A percentile compares a stretch with the other conserved stretches of the same genome.
These are phyloP conservation scores for Backusella morwellensis DNA, from an alignment of 192 early-diverging fungal genomes.

Conservation along the genomic window DNA sequence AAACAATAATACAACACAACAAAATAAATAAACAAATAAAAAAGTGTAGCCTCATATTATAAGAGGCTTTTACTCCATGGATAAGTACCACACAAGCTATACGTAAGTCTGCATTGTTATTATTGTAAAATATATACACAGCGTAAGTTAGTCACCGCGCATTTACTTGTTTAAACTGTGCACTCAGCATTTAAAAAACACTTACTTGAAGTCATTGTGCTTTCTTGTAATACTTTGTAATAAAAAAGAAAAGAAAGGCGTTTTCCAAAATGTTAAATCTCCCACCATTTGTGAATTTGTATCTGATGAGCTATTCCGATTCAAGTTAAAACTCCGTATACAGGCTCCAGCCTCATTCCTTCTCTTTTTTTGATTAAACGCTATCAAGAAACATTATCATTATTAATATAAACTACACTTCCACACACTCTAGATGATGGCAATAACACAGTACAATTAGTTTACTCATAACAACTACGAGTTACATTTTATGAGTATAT, in stretches of 20 bases:
- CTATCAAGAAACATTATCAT: background rate
- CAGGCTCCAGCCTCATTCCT: background rate
- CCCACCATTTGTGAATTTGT: background rate
- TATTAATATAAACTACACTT: background rate
- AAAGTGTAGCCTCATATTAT: background rate
- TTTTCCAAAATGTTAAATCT: background rate
- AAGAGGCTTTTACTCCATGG: background rate
- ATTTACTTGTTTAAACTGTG: background rate
- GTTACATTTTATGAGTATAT: background rate
- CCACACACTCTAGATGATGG: background rate
- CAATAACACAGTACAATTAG: background rate
- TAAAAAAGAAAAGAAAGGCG: background rate
- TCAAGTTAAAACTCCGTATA: background rate
- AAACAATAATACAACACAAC: background rate
- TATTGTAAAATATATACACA: background rate
- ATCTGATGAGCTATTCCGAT: background rate
- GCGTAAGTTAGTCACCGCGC: background rate
- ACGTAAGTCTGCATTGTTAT: slow-evolving; percentile 31
- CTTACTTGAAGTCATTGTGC: slow-evolving; percentile 13
- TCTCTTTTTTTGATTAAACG: background rate
- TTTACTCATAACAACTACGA: background rate
- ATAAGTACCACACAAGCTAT: slow-evolving; percentile 48
- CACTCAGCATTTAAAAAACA: background rate
- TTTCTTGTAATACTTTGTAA: background rate
- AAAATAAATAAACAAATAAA: slow-evolving; percentile 1